phyloP scores from a whole-genome alignment of 768 basidiomycete genomes.

The Clathrus columnatus region DNA sequence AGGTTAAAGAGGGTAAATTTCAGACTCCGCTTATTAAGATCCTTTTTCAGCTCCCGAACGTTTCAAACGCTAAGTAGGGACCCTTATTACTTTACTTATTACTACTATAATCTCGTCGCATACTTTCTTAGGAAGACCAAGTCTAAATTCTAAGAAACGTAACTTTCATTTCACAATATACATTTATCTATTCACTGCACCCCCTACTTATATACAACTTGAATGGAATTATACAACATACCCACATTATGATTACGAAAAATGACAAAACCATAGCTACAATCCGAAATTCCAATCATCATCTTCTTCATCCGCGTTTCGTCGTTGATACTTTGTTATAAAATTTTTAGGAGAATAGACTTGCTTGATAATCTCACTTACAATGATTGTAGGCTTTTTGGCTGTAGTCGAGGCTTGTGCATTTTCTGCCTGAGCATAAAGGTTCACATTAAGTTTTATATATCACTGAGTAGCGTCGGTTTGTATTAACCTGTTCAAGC shows the following conservation, averaged over 20 bases:
- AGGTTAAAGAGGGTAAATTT: not conserved
- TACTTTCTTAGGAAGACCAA: no score
- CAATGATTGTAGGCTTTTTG: conserved; percentile 32
- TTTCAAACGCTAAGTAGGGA: no score
- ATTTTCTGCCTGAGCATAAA: conserved; percentile 40
- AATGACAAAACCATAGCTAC: not conserved
- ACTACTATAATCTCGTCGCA: no score
- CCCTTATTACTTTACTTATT: no score
- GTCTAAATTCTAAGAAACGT: no score
- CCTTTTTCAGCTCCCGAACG: not conserved
- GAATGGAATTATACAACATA: no score
- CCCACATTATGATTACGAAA: no score
- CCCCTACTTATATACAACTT: no score
- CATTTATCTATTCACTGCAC: no score
- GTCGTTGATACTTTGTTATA: conserved; percentile 23
- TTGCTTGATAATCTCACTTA: conserved; percentile 16
- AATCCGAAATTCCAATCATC: conserved; percentile 13
- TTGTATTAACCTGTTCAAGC: conserved; percentile 65
- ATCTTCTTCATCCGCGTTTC: conserved; percentile 28
- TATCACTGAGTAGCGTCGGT: conserved; percentile 8
- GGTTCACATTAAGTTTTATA: not conserved
- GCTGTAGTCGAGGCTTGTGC: conserved; percentile 36
- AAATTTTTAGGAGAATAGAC: not conserved
- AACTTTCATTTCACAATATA: no score
- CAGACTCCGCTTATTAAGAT: conserved; percentile 3